Base-by-base conservation (phyloP, 495 filamentous ascomycete species). In the Aspergillus nidulans region DNA sequence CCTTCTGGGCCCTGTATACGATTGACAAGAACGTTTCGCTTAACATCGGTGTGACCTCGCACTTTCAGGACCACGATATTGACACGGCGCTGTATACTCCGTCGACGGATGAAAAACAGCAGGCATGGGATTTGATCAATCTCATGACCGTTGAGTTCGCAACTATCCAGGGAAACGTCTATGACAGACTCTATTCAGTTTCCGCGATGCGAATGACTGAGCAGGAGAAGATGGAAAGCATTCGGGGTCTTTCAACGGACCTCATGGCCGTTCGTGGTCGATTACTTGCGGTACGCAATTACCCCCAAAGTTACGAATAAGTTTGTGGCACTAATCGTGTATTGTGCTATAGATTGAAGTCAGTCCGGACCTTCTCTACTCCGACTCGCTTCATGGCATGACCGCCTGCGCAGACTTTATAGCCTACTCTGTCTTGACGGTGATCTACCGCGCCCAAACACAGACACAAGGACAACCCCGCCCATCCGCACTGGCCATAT, bases 341-440 rank as follows among this genome's bases (percentile, higher is more conserved):
- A n/a, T n/a, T n/a, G n/a, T n/a, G n/a, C n/a, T n/a, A n/a, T n/a
- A 65, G 60, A 63, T 66, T 16, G 60, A 66, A 34, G 64, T 66
- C 38, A 61, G 56, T 19, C 30, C 25, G 12, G 58, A 56, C 13
- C 57, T 66, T 10, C 57, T 66, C n/a, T 66, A 66, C 42, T 52
- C 64, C 19, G 64, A 66, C 38, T 66, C 64, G 4, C 26, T 66
- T 8, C 64, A 66, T 34, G 64, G 64, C 5, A 66, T 66, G 61
- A 62, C 64, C 0, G 61, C 61, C 15, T 66, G 64, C 49, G 64
- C 64, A 6, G 64, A 66, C 42, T 66, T 66, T 46, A 66, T 66
- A 26, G 55, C 64, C 10, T 66, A 63, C 46, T 63, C 61, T 15
- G 61, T 66, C 1, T 36, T 66, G 23, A 66, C 64, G 0, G 61